Base-by-base conservation (phyloP, 2,329 filamentous ascomycete genomes). In the Diaporthe helianthi region DNA sequence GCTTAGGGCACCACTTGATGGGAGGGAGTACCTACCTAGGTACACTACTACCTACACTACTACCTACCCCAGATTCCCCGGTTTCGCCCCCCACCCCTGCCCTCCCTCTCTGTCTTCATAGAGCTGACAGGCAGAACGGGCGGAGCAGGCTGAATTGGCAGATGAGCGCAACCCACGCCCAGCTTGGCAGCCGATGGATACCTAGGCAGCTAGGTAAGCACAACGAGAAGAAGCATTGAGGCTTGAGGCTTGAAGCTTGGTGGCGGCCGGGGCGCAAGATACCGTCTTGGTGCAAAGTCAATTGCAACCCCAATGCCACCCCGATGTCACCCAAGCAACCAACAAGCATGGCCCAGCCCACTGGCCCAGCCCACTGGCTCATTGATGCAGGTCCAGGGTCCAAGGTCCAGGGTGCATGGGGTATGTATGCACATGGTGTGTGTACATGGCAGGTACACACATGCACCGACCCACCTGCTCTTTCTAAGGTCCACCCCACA, bases 1-100 rank as follows among this genome's bases (percentile, higher is more conserved):
- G n/a, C n/a, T n/a, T n/a, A n/a, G n/a, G n/a, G n/a, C n/a, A n/a
- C n/a, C n/a, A n/a, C 33, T 22, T 13, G n/a, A 15, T 38, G 41
- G 54, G 22, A 22, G 26, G 10, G 13, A 19, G 53, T 61, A 70
- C n/a, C n/a, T n/a, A n/a, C n/a, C n/a, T n/a, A n/a, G n/a, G n/a
- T n/a, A n/a, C n/a, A n/a, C n/a, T n/a, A n/a, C n/a, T n/a, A n/a
- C n/a, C n/a, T n/a, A n/a, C n/a, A n/a, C n/a, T n/a, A n/a, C n/a
- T n/a, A n/a, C n/a, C n/a, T n/a, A n/a, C 69, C 69, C 69, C 69
- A 69, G 69, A 63, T 65, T 71, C 60, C 67, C 63, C 65, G 58
- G 22, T 15, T 44, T n/a, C n/a, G n/a, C n/a, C n/a, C n/a, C 17
- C 38, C 58, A 19, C 55, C 31, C 10, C 13, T 12, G 13, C 12